These are phyloP conservation scores for Polyplosphaeria fusca DNA, from an alignment of 495 filamentous ascomycete species.

Conservation along the genomic window DNA sequence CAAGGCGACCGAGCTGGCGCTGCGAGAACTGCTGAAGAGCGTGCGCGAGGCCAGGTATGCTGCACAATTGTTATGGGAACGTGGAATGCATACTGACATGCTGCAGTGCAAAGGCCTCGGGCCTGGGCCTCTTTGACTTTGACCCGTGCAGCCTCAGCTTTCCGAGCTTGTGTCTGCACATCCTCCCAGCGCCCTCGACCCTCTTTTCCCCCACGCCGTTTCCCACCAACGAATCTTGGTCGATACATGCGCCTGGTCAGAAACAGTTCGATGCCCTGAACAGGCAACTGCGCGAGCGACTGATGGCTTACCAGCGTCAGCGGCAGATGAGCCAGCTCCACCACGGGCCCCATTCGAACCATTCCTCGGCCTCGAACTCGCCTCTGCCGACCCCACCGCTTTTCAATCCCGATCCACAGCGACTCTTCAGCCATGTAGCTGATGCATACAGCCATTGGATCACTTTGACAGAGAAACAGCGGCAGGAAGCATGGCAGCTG, in stretches of 20 bases:
- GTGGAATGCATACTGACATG: not conserved
- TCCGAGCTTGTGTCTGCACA: constrained; percentile 73
- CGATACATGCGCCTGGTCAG: constrained; percentile 64
- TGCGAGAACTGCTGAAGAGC: constrained; percentile 74
- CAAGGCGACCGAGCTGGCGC: constrained; percentile 76
- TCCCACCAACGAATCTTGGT: constrained; percentile 68
- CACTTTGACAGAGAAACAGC: constrained; percentile 52
- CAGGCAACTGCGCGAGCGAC: constrained; percentile 54
- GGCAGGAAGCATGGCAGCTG: constrained; percentile 69
- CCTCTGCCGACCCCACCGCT: constrained; percentile 31
- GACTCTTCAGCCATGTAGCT: constrained; percentile 65
- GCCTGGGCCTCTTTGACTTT: constrained; percentile 62
- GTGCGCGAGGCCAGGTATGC: constrained; percentile 77
- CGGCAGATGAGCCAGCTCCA: constrained; percentile 58
- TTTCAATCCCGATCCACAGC: constrained; percentile 45
- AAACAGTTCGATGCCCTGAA: constrained; percentile 69
- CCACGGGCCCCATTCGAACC: constrained; percentile 16
- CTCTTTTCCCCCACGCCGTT: constrained; percentile 68
- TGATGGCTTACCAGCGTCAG: constrained; percentile 25
- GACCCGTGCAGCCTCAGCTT: constrained; percentile 77
- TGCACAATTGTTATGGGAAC: not conserved
- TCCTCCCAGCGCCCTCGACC: constrained; percentile 73
- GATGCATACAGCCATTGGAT: constrained; percentile 71
- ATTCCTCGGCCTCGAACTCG: constrained; percentile 15
- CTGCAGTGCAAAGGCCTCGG: constrained; percentile 15